phyloP scores from a whole-genome alignment of 805 yeast genomes.

The Clavispora phyllophila region DNA sequence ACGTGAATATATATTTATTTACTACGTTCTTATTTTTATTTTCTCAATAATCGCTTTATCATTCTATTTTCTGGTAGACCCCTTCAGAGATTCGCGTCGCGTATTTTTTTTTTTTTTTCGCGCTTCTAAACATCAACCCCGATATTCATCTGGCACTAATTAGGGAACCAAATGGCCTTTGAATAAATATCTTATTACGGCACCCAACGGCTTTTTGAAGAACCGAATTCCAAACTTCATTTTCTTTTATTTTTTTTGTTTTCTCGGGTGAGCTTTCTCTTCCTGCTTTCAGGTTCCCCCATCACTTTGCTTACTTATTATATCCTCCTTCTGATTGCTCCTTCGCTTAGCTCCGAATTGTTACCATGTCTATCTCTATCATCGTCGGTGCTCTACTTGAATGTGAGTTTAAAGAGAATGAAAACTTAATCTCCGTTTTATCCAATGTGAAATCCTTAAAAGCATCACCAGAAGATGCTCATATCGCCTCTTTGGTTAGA shows the following conservation, averaged over 20 bases:
- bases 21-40: too few relatives aligned
- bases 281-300: not conserved
- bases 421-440: slow-evolving; percentile 31
- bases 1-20: too few relatives aligned
- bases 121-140: not conserved
- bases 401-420: slow-evolving; percentile 28
- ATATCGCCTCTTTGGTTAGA: slow-evolving; percentile 28
- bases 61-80: too few relatives aligned
- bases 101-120: not conserved
- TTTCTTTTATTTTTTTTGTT: not conserved
- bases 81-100: not conserved
- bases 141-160: not conserved
- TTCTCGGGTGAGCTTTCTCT: not conserved
- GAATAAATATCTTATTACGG: not conserved
- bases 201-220: not conserved
- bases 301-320: not conserved
- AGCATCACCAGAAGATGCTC: slow-evolving; percentile 16
- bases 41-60: too few relatives aligned
- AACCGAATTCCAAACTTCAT: too few relatives aligned
- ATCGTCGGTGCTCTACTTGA: slow-evolving; percentile 12
- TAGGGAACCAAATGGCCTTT: not conserved
- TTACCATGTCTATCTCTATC: not conserved
- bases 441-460: slow-evolving; percentile 29
- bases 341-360: not conserved
- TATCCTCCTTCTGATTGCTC: not conserved